phyloP scores from a whole-genome alignment of 371 early-diverging fungal species.

The Pancytospora philotis region DNA sequence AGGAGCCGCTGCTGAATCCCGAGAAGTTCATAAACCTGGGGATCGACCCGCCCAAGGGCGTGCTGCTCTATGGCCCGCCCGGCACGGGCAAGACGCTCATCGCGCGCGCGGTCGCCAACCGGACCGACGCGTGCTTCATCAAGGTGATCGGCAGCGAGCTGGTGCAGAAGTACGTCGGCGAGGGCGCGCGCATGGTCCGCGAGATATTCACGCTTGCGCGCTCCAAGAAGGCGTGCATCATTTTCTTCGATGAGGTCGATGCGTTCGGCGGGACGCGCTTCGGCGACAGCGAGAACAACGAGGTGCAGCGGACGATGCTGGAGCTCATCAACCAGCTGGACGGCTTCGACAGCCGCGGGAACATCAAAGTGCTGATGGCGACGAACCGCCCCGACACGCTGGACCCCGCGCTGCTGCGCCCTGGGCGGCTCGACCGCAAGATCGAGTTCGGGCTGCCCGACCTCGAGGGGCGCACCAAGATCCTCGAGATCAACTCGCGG shows the following conservation, averaged over 20 bases:
- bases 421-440: constrained; percentile 96
- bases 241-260: constrained; percentile 99
- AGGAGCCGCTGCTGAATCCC: constrained; percentile 79
- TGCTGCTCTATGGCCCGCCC: constrained; percentile 91
- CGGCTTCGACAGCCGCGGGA: constrained; percentile 97
- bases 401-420: constrained; percentile 93
- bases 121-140: constrained; percentile 97
- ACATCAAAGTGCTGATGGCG: constrained; percentile 97
- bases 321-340: constrained; percentile 98
- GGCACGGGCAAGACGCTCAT: constrained; percentile 99
- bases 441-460: constrained; percentile 90
- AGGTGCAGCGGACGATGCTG: constrained; percentile 98
- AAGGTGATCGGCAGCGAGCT: constrained; percentile 98
- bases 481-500: constrained; percentile 93
- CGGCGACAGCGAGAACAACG: constrained; percentile 95
- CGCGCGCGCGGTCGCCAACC: constrained; percentile 96
- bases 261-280: constrained; percentile 94
- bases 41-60: constrained; percentile 93
- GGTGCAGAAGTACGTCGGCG: constrained; percentile 97
- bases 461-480: constrained; percentile 78
- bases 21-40: constrained; percentile 80
- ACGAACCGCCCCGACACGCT: constrained; percentile 96
- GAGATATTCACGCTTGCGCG: constrained; percentile 98
- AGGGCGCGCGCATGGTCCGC: constrained; percentile 97
- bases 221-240: constrained; percentile 93